Base-by-base conservation (phyloP, 1,284 basidiomycete species). In the Schizophyllum amplum region DNA sequence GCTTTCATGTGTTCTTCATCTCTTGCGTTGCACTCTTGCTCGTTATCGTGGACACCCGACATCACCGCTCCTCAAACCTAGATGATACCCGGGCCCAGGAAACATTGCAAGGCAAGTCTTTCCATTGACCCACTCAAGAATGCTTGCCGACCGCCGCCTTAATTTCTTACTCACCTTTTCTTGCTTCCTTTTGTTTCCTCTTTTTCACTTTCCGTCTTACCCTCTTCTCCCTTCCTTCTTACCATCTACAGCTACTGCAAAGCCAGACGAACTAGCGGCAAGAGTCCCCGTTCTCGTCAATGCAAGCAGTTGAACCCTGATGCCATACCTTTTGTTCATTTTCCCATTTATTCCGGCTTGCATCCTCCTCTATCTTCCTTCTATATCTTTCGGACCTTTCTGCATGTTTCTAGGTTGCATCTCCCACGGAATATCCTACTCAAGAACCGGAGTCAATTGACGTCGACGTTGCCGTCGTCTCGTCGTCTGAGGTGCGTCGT, bases 141-240 rank as follows among this genome's bases (percentile, higher is more conserved):
- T 50, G 48, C 48, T 50, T 2, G 48, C 48, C 24, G 20, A 50
- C 24, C 24, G 21, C 21, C 48, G 48, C 21, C 48, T 21, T 24
- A 49, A 47, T 47, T n/a, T 47, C n/a, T 47, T n/a, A 11, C 42
- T n/a, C n/a, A n/a, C 42, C 48, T n/a, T n/a, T n/a, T 24, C 48
- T 11, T 22, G 21, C 48, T 50, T 22, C 24, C 48, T 6, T 24
- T 24, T 20, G 48, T 50, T 50, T 20, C 15, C 9, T 17, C 24
- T 11, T 50, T 47, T n/a, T n/a, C 11, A 47, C 63, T 61, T 57
- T 58, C 55, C 58, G 57, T 61, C 60, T 51, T 61, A 53, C 27
- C 53, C 57, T 56, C 51, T 59, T 54, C 62, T 58, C 52, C 60
- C 60, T 51, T 42, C 17, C 33, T 42, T 3, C 13, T 42, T 42